phyloP scores from a whole-genome alignment of 352 stramenopile species.

The Globisporangium spiculum region DNA sequence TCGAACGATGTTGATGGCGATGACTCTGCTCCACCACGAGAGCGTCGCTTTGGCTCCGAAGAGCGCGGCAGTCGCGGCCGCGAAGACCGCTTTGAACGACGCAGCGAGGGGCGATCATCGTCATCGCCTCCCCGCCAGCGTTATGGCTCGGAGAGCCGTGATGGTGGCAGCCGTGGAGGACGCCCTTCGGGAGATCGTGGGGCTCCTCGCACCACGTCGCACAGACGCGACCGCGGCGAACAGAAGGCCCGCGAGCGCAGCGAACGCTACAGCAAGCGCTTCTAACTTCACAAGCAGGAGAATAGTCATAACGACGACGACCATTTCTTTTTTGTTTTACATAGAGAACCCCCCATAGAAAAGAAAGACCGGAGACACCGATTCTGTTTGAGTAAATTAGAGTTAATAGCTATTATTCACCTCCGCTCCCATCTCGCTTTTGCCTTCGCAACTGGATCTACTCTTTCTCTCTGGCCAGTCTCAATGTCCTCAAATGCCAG shows the following conservation, averaged over 20 bases:
- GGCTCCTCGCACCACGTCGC: slow-evolving; percentile 9
- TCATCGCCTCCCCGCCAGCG: slow-evolving; percentile 4
- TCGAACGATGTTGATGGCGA: background rate
- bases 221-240: slow-evolving; percentile 16
- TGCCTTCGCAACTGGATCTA: background rate
- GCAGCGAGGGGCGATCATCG: background rate
- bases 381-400: no score
- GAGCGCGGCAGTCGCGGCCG: slow-evolving; percentile 2
- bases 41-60: slow-evolving; percentile 2
- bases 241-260: slow-evolving; percentile 16
- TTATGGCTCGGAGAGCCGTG: slow-evolving; percentile 2
- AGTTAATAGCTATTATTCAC: background rate
- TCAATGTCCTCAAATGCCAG: background rate
- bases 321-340: background rate
- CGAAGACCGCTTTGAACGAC: slow-evolving; percentile 6
- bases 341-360: background rate
- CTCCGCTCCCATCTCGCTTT: background rate
- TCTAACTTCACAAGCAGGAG: slow-evolving; percentile 4
- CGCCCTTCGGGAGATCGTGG: slow-evolving; percentile 1
- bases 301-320: background rate
- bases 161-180: background rate
- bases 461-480: background rate
- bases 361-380: no score
- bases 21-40: background rate
- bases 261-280: slow-evolving; percentile 17